These are phyloP conservation scores for Athelia sp. DNA, from an alignment of 1,284 basidiomycete genomes.

Conservation along the genomic window DNA sequence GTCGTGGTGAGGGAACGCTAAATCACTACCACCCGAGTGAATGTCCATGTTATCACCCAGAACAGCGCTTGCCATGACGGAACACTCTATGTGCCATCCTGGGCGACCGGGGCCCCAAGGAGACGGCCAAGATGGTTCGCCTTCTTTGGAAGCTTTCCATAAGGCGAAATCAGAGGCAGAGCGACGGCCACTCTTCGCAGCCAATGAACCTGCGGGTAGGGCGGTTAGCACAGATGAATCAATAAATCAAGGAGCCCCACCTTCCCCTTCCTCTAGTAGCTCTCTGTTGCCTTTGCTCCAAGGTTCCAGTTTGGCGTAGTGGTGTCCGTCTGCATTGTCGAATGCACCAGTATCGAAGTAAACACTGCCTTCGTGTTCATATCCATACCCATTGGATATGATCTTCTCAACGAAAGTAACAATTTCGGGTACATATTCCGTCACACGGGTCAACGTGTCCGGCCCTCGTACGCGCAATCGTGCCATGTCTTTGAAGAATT, in stretches of 20 bases:
- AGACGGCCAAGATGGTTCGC: slow-evolving; percentile 97
- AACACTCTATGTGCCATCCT: slow-evolving; percentile 99
- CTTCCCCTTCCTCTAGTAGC: slow-evolving; percentile 91
- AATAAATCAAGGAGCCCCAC: slow-evolving; percentile 31
- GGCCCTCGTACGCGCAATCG: slow-evolving; percentile 84
- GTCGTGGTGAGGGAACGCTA: slow-evolving; percentile 99
- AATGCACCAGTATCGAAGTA: slow-evolving; percentile 95
- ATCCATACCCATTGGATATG: slow-evolving; percentile 87
- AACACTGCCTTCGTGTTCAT: slow-evolving; percentile 84
- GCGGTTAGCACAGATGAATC: slow-evolving; percentile 7
- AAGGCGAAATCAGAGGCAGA: slow-evolving; percentile 89
- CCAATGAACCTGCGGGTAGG: slow-evolving; percentile 50
- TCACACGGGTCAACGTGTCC: slow-evolving; percentile 91
- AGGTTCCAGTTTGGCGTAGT: slow-evolving; percentile 95
- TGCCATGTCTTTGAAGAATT: slow-evolving; percentile 93
- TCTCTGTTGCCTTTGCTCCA: slow-evolving; percentile 94
- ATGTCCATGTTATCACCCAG: slow-evolving; percentile 95
- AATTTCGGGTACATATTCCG: slow-evolving; percentile 96
- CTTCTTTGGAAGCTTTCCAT: slow-evolving; percentile 97
- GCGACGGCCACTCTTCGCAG: slow-evolving; percentile 54
- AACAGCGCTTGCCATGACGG: slow-evolving; percentile 95
- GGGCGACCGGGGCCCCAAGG: slow-evolving; percentile 97
- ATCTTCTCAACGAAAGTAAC: slow-evolving; percentile 87
- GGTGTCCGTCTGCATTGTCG: slow-evolving; percentile 68
- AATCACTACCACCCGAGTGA: slow-evolving; percentile 94